Conservation (phyloP, 2,329 filamentous ascomycete genomes). For the Penicillium paneum region DNA sequence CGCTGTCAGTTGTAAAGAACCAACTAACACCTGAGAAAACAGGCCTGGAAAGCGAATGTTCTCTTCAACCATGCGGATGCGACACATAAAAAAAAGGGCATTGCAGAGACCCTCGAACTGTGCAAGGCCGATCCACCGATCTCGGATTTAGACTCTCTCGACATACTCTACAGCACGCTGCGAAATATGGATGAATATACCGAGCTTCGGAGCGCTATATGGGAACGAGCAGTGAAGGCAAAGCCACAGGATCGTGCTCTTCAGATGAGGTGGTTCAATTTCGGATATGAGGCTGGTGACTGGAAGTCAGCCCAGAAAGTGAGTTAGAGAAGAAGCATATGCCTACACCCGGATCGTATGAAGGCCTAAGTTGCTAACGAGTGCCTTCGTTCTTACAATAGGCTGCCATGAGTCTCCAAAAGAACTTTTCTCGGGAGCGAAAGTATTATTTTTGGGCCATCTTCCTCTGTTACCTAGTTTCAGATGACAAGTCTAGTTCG, state of each 20-base stretch:
- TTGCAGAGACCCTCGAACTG: conserved; percentile 42
- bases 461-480: conserved; percentile 45
- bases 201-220: conserved; percentile 38
- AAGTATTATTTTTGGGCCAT: conserved; percentile 52
- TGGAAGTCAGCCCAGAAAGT: conserved; percentile 52
- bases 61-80: conserved; percentile 43
- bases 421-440: conserved; percentile 47
- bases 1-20: neutral
- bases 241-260: conserved; percentile 45
- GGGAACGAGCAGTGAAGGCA: conserved; percentile 48
- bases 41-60: conserved; percentile 47
- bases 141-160: conserved; percentile 46
- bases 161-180: conserved; percentile 43
- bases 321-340: conserved; percentile 12
- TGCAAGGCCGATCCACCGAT: conserved; percentile 43
- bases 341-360: neutral
- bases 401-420: conserved; percentile 51
- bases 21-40: neutral
- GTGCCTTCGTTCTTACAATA: conserved; percentile 17
- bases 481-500: conserved; percentile 35
- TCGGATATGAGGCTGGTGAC: conserved; percentile 41
- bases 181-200: conserved; percentile 34
- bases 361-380: neutral
- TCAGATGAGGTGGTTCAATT: conserved; percentile 45
- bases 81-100: conserved; percentile 43